Conservation (phyloP, 192 early-diverging fungal species). For the Paraglomus brasilianum region DNA sequence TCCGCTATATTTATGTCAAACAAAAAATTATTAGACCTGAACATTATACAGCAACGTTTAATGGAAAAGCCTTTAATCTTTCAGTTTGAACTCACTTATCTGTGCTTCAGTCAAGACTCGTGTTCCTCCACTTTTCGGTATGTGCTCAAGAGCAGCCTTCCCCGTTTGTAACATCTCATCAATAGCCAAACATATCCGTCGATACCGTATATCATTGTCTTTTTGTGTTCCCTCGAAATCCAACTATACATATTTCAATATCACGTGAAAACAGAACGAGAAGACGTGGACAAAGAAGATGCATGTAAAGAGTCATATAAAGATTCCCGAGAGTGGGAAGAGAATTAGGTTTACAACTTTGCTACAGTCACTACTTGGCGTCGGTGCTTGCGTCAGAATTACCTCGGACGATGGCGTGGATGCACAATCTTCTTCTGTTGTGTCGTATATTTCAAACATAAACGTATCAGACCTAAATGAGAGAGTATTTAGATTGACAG, state of each 20-base stretch:
- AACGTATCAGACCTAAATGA: constrained; percentile 21
- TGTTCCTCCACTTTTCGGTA: constrained; percentile 5
- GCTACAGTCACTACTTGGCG: background rate
- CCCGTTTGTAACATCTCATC: constrained; percentile 1
- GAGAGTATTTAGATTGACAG: no score
- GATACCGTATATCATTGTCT: constrained; percentile 26
- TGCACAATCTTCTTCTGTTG: background rate
- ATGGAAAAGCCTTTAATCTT: no score
- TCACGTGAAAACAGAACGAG: background rate
- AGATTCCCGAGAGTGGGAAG: no score
- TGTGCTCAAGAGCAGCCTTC: constrained; percentile 10
- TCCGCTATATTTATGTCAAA: no score
- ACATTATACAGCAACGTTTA: no score
- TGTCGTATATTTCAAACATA: background rate
- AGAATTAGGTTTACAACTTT: no score
- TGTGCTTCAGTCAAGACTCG: constrained; percentile 21
- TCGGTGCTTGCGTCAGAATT: background rate
- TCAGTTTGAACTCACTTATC: constrained; percentile 4
- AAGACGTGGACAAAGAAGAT: background rate
- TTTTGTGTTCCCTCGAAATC: constrained; percentile 7
- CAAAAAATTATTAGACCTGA: no score
- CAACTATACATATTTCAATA: background rate
- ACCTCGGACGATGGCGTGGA: constrained; percentile 26
- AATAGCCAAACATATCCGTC: constrained; percentile 8
- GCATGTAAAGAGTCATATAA: background rate